These are phyloP conservation scores for Capniomyces stellatus DNA, from an alignment of 371 early-diverging fungal genomes.

Conservation along the genomic window DNA sequence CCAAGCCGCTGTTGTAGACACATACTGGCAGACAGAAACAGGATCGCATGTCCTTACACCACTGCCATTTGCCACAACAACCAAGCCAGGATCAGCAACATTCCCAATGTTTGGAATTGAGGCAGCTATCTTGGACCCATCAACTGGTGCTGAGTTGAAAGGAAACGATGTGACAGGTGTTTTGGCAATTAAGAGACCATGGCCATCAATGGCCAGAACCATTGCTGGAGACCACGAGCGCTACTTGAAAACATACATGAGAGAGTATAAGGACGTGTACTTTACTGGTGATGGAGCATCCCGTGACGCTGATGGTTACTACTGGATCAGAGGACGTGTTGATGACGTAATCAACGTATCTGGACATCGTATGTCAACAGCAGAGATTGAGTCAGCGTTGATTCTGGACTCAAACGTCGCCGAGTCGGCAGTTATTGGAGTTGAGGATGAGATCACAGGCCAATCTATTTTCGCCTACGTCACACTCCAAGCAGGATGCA, in stretches of 20 bases:
- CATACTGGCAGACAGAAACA: slow-evolving; percentile 94
- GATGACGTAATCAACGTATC: slow-evolving; percentile 97
- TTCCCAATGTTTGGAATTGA: slow-evolving; percentile 95
- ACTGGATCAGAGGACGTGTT: slow-evolving; percentile 86
- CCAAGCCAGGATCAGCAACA: slow-evolving; percentile 91
- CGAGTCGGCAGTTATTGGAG: slow-evolving; percentile 90
- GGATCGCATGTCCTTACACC: slow-evolving; percentile 89
- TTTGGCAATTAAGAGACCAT: slow-evolving; percentile 67
- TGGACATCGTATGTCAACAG: slow-evolving; percentile 91
- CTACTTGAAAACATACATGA: slow-evolving; percentile 79
- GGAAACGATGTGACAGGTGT: slow-evolving; percentile 82
- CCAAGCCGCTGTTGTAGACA: slow-evolving; percentile 87
- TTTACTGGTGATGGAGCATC: slow-evolving; percentile 83
- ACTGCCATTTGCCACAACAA: slow-evolving; percentile 62
- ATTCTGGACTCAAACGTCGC: slow-evolving; percentile 64
- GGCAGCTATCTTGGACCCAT: slow-evolving; percentile 63
- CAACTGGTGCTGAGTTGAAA: slow-evolving; percentile 45
- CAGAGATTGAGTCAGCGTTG: slow-evolving; percentile 87
- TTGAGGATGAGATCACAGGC: slow-evolving; percentile 86
- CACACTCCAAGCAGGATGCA: slow-evolving; percentile 38
- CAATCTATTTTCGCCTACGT: slow-evolving; percentile 57
- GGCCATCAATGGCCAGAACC: slow-evolving; percentile 93
- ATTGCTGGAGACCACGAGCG: slow-evolving; percentile 80
- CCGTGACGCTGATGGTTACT: slow-evolving; percentile 83
- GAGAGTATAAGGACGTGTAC: slow-evolving; percentile 68